Evolutionary conservation across 2,329 filamentous ascomycete genomes (phyloP).

Genomic region (Hypoxylon sp.): DNA sequence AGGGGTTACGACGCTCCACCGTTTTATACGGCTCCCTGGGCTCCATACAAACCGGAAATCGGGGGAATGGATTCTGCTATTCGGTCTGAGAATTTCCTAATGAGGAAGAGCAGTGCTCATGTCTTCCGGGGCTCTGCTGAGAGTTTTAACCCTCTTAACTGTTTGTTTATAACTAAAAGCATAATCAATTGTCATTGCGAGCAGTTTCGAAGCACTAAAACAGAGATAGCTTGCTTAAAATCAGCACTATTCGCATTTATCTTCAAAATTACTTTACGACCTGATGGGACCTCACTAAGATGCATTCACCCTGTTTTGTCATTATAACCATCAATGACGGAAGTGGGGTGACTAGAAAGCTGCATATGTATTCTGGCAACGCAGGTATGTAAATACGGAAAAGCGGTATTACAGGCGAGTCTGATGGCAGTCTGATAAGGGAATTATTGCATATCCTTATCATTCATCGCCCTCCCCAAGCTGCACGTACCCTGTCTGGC

Average conservation of each 20-base stretch:
- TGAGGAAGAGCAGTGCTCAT: constrained; percentile 13
- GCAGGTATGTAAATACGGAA: not conserved
- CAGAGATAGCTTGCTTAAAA: not conserved
- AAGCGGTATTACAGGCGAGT: constrained; percentile 10
- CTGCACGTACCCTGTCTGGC: not conserved
- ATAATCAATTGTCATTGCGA: not conserved
- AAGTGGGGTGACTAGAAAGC: too few relatives aligned
- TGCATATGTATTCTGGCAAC: not conserved
- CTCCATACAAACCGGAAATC: constrained; percentile 1
- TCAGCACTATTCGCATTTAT: not conserved
- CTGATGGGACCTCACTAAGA: not conserved
- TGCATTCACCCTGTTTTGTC: constrained; percentile 8
- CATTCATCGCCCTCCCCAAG: not conserved
- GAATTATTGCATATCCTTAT: constrained; percentile 13
- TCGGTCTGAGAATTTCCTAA: constrained; percentile 31
- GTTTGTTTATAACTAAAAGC: not conserved
- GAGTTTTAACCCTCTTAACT: not conserved
- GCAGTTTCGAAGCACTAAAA: not conserved
- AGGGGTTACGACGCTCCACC: constrained; percentile 12
- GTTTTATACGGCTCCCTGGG: constrained; percentile 22
- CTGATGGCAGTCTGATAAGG: constrained; percentile 24
- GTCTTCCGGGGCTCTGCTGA: constrained; percentile 3
- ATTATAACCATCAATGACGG: constrained; percentile 12
- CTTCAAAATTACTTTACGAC: not conserved
- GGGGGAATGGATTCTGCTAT: constrained; percentile 19